Evolutionary conservation across 345 rosid species (phyloP), one percentile per base, ranked within the genome.

Genomic region (Aegle marmelos): DNA sequence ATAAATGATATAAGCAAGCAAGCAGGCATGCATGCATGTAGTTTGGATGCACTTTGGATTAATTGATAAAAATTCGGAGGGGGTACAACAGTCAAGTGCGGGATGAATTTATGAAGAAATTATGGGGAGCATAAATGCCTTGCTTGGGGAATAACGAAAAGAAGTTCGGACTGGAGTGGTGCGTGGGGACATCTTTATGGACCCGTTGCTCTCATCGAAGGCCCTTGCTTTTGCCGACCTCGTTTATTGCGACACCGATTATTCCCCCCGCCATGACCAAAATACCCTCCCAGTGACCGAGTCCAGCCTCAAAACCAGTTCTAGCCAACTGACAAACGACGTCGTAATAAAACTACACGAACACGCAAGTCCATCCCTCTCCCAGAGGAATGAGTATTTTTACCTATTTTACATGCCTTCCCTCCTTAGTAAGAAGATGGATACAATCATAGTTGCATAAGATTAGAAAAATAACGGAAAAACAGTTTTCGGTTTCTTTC

Each of bases 211-310:
- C 73, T 79, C 68, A 79, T 79, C 81, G 79, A 79, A 62, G 69
- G 69, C 76, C 45, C 75, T 76, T 30, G 45, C 82, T 80, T 76
- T 83, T 77, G 76, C 73, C 81, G 73, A 54, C 83, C 80, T 83
- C 81, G 72, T 28, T 67, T 60, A 33, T 67, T 56, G 74, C 27
- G 56, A 22, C 61, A 34, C 39, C 60, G 9, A 65, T 34, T 34
- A 21, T 36, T 25, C 21, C 21, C 2, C 7, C 28, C 1, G 2
- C 1, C 7, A 9, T 28, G 17, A 31, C 61, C 61, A 21, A 9
- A 50, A 28, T 50, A 50, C 39, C 74, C 74, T 70, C 53, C n/a
- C n/a, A n/a, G n/a, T n/a, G n/a, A n/a, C n/a, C 9, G 5, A 0
- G 50, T 41, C 14, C 50, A 2, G 50, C 73, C 73, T 70, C 53